A percentile compares a stretch with the other conserved stretches of the same genome.
phyloP scores from a whole-genome alignment of 176 grass and related monocot genomes.

The Typha latifolia region DNA sequence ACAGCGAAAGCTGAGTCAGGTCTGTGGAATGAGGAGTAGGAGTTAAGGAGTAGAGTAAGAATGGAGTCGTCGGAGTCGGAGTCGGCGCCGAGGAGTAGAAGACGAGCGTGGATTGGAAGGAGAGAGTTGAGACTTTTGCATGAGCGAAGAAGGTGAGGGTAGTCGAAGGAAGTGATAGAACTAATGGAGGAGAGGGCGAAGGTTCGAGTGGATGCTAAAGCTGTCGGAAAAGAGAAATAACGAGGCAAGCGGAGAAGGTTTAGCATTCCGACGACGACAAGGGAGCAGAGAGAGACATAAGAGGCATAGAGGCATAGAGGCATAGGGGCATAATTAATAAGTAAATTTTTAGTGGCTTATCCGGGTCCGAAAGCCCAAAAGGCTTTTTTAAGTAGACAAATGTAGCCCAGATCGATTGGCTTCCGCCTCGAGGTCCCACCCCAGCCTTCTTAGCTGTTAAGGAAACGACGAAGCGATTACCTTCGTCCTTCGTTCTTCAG shows the following conservation, averaged over 20 bases:
- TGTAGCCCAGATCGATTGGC: too few relatives aligned
- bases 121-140: constrained; percentile 44
- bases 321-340: too few relatives aligned
- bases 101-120: constrained; percentile 42
- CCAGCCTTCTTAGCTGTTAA: too few relatives aligned
- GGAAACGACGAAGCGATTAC: too few relatives aligned
- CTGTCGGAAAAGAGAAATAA: neutral
- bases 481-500: too few relatives aligned
- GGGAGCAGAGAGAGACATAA: too few relatives aligned
- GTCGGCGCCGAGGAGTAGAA: constrained; percentile 44
- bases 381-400: too few relatives aligned
- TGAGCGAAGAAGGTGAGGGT: constrained; percentile 8
- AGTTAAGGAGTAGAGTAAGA: constrained; percentile 47
- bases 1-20: constrained; percentile 38
- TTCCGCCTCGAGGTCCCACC: too few relatives aligned
- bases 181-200: neutral
- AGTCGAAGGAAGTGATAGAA: neutral
- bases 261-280: neutral
- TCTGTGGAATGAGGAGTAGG: constrained; percentile 40
- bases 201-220: neutral
- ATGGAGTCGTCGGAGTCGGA: constrained; percentile 33
- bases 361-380: too few relatives aligned
- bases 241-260: neutral
- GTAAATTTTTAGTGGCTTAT: too few relatives aligned
- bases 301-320: too few relatives aligned